Evolutionary conservation across 345 rosid species (phyloP), one percentile per base, ranked within the genome.

Genomic region (Sonneratia caseolaris): DNA sequence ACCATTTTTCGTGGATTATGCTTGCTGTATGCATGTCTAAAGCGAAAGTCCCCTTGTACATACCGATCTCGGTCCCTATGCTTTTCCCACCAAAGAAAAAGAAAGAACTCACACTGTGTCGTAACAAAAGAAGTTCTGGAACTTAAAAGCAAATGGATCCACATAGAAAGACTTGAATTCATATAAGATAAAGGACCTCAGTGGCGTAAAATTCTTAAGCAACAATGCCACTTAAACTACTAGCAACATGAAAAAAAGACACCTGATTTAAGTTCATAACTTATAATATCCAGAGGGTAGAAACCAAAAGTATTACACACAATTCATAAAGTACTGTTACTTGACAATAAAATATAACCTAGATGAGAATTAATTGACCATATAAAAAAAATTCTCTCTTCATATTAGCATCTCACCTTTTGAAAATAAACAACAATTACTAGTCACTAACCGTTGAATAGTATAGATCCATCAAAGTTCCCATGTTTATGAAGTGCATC

Each of bases 1-100:
- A 94, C 98, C 98, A 94, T 94, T 86, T 94, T 91, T 70, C 98
- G 86, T 3, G 97, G 97, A 82, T 94, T 94, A 79, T 94, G 98
- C 79, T 89, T 88, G 83, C 96, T 86, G 77, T 94, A 94, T 19
- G 97, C 97, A 84, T 87, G 68, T 82, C 98, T 87, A 79, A 94
- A 94, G 43, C 98, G 93, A 78, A 84, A 94, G 79, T 91, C 98
- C 78, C 98, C 98, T 83, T 90, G 97, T 48, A 94, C 98, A 78
- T 91, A 94, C 43, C 95, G 86, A 84, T 94, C 97, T 64, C 97
- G 90, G 71, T 94, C 98, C 87, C 98, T 94, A 70, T 53, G 69
- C 24, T 62, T 10, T 42, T 38, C 45, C 11, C 24, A 27, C 37
- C 21, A 55, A 73, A 27, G 47, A 40, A n/a, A 51, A 4, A n/a